A percentile compares a stretch with the other conserved stretches of the same genome.
These are phyloP conservation scores for Sphagnurus paluster DNA, from an alignment of 1,284 basidiomycete genomes.

Conservation along the genomic window DNA sequence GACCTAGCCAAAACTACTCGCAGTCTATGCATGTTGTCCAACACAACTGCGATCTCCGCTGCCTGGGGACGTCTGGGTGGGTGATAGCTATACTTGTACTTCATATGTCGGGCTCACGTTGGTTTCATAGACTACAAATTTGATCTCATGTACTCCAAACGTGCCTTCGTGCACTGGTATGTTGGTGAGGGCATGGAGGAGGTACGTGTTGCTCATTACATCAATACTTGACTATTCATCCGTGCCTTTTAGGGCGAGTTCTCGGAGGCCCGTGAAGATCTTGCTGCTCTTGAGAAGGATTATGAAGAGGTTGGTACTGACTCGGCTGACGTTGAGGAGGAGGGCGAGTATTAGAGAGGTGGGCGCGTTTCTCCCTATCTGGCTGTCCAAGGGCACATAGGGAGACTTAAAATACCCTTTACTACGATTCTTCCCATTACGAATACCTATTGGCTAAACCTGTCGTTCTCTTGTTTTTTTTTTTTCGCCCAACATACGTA, in stretches of 20 bases:
- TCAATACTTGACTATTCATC: conserved; percentile 10
- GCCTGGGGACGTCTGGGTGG: conserved; percentile 91
- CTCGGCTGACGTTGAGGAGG: conserved; percentile 81
- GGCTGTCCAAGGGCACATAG: conserved; percentile 9
- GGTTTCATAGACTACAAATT: conserved; percentile 86
- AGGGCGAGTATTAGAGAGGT: conserved; percentile 68
- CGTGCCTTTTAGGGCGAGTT: conserved; percentile 74
- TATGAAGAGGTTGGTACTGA: conserved; percentile 96
- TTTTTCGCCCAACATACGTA: conserved; percentile 7
- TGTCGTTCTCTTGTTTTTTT: conserved; percentile 13
- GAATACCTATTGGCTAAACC: conserved; percentile 15
- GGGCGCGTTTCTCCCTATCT: conserved; percentile 15
- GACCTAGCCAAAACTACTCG: conserved; percentile 94
- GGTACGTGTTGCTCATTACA: conserved; percentile 27
- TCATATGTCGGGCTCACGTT: too few relatives aligned
- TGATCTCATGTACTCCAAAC: conserved; percentile 96
- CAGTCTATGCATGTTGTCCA: conserved; percentile 96
- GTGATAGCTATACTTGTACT: too few relatives aligned
- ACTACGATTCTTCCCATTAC: conserved; percentile 13
- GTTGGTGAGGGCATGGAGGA: conserved; percentile 99
- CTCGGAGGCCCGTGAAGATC: conserved; percentile 96
- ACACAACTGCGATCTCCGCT: conserved; percentile 91
- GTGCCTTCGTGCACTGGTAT: conserved; percentile 97
- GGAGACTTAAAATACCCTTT: conserved; percentile 22
- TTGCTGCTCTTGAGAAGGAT: conserved; percentile 96